These are phyloP conservation scores for Gracilaria gracilis DNA, from an alignment of 23 red algal genomes.

Conservation along the genomic window DNA sequence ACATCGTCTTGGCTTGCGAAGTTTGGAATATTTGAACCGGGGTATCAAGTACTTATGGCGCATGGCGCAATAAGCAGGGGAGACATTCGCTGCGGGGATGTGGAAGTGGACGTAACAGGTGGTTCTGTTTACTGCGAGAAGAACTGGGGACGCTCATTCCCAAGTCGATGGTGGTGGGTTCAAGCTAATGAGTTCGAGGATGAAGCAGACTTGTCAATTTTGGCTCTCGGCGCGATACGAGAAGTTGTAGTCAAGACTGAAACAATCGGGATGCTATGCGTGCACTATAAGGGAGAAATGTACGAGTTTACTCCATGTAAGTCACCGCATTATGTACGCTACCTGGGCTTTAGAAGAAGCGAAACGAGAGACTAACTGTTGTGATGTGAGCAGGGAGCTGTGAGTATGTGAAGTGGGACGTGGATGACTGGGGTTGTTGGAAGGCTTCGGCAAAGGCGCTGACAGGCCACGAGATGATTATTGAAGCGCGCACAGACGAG, in stretches of 20 bases:
- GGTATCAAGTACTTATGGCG: slow-evolving; percentile 91
- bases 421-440: slow-evolving; percentile 65
- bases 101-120: slow-evolving; percentile 36
- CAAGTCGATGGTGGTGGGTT: slow-evolving; percentile 92
- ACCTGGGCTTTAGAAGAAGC: no score
- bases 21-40: slow-evolving; percentile 90
- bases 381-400: not conserved
- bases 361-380: not conserved
- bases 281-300: slow-evolving; percentile 65
- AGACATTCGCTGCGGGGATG: slow-evolving; percentile 21
- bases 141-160: slow-evolving; percentile 95
- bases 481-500: slow-evolving; percentile 46
- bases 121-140: slow-evolving; percentile 86
- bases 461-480: slow-evolving; percentile 29
- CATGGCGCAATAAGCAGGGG: slow-evolving; percentile 57
- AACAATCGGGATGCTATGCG: slow-evolving; percentile 70
- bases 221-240: slow-evolving; percentile 69
- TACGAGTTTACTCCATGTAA: slow-evolving; percentile 87
- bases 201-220: slow-evolving; percentile 67
- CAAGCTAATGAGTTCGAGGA: slow-evolving; percentile 66
- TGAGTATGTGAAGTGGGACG: slow-evolving; percentile 44
- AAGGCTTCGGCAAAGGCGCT: slow-evolving; percentile 32
- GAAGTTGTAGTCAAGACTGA: slow-evolving; percentile 46
- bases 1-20: slow-evolving; percentile 85
- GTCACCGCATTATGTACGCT: slow-evolving; percentile 17